Base-by-base conservation (phyloP, 73 alveolate species). In the Paramecium sexaurelia region DNA sequence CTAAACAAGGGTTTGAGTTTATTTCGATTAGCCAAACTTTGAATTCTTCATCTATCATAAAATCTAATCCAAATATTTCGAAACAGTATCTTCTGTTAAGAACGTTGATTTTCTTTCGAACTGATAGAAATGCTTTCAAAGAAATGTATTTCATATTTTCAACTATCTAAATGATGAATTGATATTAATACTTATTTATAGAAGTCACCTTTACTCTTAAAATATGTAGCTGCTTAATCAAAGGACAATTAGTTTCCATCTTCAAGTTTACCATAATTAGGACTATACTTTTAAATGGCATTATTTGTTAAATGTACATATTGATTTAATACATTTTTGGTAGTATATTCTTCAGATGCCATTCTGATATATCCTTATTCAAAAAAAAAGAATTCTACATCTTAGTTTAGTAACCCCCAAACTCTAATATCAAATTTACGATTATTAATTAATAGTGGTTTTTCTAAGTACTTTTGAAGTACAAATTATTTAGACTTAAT, bases 1-100 rank as follows among this genome's bases (percentile, higher is more conserved):
- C 99, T 41, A 97, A 85, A 82, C 98, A 97, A 2, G 99, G 99
- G 90, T 97, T 97, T 5, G 99, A 94, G 84, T 97, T 96, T 11
- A 96, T 97, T 84, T 96, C 99, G 56, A 96, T 95, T 11, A 96
- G 93, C 97, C 97, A 96, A 55, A 96, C 95, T 27, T 71, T 91
- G 84, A 93, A 91, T 55, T 94, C 95, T 55, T 95, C 98, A 93
- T 96, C 99, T 41, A 96, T 92, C 94, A 96, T 94, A 92, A 93
- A 96, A 92, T 96, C 99, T 91, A 94, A 94, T 55, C 99, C 99
- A 93, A 94, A 96, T 27, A 96, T 89, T 51, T 96, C 99, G 92
- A 96, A 96, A 92, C 98, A 96, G 39, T 85, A 33, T 87, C 82
- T 92, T 92, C 98, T 89, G 15, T 89, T 94, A 15, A 56, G 78